Percentiles rank a stretch among this genome's conserved stretches.
Conservation (phyloP, 768 basidiomycete genomes). For the Rhizopogon sp. region DNA sequence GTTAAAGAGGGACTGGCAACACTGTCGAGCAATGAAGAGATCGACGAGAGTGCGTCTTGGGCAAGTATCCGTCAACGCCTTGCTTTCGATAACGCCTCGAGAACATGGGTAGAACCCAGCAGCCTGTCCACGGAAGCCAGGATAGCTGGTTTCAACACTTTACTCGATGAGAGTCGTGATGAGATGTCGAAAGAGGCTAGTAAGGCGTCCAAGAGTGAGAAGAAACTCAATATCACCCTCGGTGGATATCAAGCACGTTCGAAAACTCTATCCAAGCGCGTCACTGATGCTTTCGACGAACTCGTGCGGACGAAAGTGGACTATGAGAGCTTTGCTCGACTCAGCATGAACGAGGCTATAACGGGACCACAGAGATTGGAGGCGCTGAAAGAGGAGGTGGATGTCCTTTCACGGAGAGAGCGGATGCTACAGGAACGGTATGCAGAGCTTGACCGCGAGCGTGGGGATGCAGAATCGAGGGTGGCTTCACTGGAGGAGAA, state of each 20-base stretch:
- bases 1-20: constrained; percentile 72
- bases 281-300: constrained; percentile 66
- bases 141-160: constrained; percentile 54
- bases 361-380: constrained; percentile 76
- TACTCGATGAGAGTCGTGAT: constrained; percentile 61
- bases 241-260: constrained; percentile 89
- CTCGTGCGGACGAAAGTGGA: constrained; percentile 65
- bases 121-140: constrained; percentile 55
- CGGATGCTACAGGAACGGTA: constrained; percentile 75
- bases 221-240: constrained; percentile 80
- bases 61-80: constrained; percentile 58
- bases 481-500: constrained; percentile 74
- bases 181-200: constrained; percentile 76
- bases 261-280: constrained; percentile 55
- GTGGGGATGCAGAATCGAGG: constrained; percentile 52
- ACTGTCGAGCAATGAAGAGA: constrained; percentile 54
- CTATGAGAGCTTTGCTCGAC: constrained; percentile 70
- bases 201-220: constrained; percentile 82
- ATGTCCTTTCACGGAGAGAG: constrained; percentile 72
- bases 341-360: constrained; percentile 68
- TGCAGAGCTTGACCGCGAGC: constrained; percentile 74
- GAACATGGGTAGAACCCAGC: constrained; percentile 63
- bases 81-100: constrained; percentile 50
- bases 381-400: constrained; percentile 84
- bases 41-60: constrained; percentile 67